phyloP scores from a whole-genome alignment of 2,329 filamentous ascomycete species.

The Akanthomyces lecanii region DNA sequence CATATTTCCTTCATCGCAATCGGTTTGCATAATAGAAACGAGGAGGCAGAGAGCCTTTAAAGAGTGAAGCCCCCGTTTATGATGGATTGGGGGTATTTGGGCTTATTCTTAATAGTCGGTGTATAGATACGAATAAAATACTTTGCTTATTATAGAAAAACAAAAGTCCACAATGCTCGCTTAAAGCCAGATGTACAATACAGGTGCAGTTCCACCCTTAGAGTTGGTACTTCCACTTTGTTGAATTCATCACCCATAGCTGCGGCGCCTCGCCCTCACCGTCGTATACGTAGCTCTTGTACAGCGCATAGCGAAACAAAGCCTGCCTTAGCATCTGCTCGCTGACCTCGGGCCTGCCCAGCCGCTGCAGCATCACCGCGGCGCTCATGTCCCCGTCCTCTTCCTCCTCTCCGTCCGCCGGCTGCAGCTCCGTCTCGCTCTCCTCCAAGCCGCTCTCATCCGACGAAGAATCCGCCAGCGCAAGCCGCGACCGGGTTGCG shows the following conservation, averaged over 20 bases:
- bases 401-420: constrained; percentile 12
- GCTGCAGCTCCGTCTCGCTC: background rate
- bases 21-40: background rate
- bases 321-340: constrained; percentile 25
- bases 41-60: background rate
- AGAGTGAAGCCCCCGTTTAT: background rate
- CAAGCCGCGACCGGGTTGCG: background rate
- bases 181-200: background rate
- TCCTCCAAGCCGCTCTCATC: constrained; percentile 17
- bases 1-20: background rate
- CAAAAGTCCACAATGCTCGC: background rate
- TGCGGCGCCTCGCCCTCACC: constrained; percentile 27
- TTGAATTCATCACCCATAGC: constrained; percentile 29
- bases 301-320: constrained; percentile 34
- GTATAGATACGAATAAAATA: background rate
- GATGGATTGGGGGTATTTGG: background rate
- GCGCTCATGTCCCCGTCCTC: background rate
- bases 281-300: constrained; percentile 30
- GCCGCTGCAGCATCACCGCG: constrained; percentile 10
- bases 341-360: constrained; percentile 23
- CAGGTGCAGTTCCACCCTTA: background rate
- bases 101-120: background rate
- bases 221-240: constrained; percentile 15
- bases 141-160: background rate
- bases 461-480: background rate